A percentile compares a stretch with the other conserved stretches of the same genome.
phyloP scores from a whole-genome alignment of 139 green algal species.

The Ettlia oleoabundans region DNA sequence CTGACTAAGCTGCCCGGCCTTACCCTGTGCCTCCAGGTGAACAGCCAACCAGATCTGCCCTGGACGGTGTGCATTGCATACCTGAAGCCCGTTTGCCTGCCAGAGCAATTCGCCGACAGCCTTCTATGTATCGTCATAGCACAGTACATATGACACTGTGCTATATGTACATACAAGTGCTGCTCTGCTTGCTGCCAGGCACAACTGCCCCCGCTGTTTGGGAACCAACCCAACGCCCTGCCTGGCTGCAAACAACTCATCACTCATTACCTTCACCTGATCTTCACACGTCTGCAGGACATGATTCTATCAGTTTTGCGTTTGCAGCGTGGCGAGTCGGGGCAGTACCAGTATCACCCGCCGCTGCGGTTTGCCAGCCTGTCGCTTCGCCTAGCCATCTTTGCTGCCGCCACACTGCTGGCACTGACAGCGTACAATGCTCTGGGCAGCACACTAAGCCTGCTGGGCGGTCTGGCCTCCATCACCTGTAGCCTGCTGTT shows the following conservation, averaged over 20 bases:
- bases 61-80: no score
- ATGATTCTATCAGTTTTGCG: neutral
- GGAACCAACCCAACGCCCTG: no score
- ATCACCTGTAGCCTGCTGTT: conserved; percentile 59
- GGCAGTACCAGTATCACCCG: neutral
- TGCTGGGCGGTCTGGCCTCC: conserved; percentile 52
- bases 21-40: no score
- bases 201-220: no score
- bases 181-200: no score
- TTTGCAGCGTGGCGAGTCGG: neutral
- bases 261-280: neutral
- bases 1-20: conserved; percentile 49
- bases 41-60: no score
- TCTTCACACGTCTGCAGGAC: neutral
- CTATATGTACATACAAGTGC: no score
- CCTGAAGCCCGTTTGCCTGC: neutral
- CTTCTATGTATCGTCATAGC: no score
- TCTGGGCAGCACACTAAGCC: conserved; percentile 8
- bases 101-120: no score
- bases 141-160: no score
- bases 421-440: neutral
- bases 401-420: neutral
- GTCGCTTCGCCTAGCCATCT: conserved; percentile 5
- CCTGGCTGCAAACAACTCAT: neutral
- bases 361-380: neutral